Evolutionary conservation across 352 stramenopile species (phyloP).

Genomic region (Bremia lactucae): DNA sequence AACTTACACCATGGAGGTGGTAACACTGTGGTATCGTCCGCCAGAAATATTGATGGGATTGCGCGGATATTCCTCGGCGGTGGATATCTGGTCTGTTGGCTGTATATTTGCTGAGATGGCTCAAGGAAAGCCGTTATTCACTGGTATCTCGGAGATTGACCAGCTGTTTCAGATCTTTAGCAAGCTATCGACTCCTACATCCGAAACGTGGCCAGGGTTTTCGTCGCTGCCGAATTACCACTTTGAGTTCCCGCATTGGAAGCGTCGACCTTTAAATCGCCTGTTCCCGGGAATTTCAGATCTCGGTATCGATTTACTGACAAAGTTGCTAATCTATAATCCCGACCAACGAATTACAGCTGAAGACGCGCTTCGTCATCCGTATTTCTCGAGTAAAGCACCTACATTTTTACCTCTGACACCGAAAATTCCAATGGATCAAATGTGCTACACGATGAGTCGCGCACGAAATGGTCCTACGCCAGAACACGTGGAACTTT

Average conservation of each 20-base stretch:
- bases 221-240: slow-evolving; percentile 95
- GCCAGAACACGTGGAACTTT: slow-evolving; percentile 65
- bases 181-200: slow-evolving; percentile 94
- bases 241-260: slow-evolving; percentile 83
- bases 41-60: slow-evolving; percentile 87
- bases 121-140: slow-evolving; percentile 74
- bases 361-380: slow-evolving; percentile 71
- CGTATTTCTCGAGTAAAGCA: slow-evolving; percentile 55
- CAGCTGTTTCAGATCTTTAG: slow-evolving; percentile 84
- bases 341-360: slow-evolving; percentile 74
- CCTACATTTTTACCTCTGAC: slow-evolving; percentile 33
- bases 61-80: slow-evolving; percentile 66
- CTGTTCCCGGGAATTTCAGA: slow-evolving; percentile 65
- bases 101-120: slow-evolving; percentile 98
- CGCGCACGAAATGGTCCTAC: slow-evolving; percentile 33
- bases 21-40: slow-evolving; percentile 87
- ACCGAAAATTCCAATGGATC: slow-evolving; percentile 65
- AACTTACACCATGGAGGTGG: slow-evolving; percentile 87
- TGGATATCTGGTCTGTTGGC: slow-evolving; percentile 92
- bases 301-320: slow-evolving; percentile 60
- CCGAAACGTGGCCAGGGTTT: slow-evolving; percentile 94
- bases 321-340: slow-evolving; percentile 71
- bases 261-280: slow-evolving; percentile 49
- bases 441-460: slow-evolving; percentile 64
- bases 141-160: slow-evolving; percentile 68